A percentile compares a stretch with the other conserved stretches of the same genome.
Evolutionary conservation across 306 rosid genomes (phyloP).

Genomic region (Cercis canadensis): DNA sequence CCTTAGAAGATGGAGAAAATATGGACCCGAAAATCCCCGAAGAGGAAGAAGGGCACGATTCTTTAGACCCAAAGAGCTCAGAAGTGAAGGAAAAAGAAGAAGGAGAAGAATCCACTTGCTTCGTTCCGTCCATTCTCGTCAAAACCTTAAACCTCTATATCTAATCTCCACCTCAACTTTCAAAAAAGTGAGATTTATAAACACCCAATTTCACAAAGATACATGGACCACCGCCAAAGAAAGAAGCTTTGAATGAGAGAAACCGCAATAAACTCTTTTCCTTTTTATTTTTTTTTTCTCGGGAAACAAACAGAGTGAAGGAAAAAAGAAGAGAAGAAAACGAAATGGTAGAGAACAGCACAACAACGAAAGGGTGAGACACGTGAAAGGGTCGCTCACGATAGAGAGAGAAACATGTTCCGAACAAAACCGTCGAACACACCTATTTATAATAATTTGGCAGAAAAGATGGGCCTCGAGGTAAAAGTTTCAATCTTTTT

Average conservation of each 20-base stretch:
- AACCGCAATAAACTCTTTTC: conserved; percentile 43
- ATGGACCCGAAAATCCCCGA: conserved; percentile 52
- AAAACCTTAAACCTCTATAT: neutral
- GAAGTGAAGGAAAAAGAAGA: conserved; percentile 43
- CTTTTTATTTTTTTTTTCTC: too few relatives aligned
- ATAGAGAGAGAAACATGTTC: conserved; percentile 4
- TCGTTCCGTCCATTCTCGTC: conserved; percentile 68
- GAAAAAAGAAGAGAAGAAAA: conserved; percentile 24
- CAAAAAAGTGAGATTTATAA: conserved; percentile 14
- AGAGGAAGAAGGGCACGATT: conserved; percentile 37
- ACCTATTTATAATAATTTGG: conserved; percentile 55
- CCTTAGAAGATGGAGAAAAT: conserved; percentile 48
- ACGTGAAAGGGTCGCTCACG: conserved; percentile 54
- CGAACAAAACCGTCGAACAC: conserved; percentile 45
- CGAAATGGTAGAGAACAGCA: conserved; percentile 25
- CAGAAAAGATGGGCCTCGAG: conserved; percentile 38
- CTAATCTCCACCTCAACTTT: conserved; percentile 29
- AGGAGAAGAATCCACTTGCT: conserved; percentile 41
- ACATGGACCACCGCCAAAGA: conserved; percentile 48
- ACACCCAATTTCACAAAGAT: conserved; percentile 17
- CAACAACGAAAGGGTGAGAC: conserved; percentile 53
- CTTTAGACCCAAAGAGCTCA: conserved; percentile 53
- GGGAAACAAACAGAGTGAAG: conserved; percentile 41
- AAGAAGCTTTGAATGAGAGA: conserved; percentile 26
- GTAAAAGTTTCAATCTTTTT: conserved; percentile 5